Percentiles rank a stretch among this genome's conserved stretches.
Conservation (phyloP, 805 yeast genomes). For the Priceomyces fermenticarens region DNA sequence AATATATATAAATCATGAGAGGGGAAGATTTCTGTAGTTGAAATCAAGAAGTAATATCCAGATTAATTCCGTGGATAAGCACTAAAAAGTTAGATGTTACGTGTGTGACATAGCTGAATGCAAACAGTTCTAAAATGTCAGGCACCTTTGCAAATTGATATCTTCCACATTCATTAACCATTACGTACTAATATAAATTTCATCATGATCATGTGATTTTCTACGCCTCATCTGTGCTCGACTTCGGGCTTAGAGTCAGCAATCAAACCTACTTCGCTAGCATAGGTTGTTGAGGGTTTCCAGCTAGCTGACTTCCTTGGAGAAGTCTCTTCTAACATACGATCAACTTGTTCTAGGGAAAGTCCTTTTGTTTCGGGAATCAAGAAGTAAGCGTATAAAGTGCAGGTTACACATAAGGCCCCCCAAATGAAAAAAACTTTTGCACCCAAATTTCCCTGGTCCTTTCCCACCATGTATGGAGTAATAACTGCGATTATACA, state of each 20-base stretch:
- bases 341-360: conserved; percentile 41
- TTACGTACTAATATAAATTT: not conserved
- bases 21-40: no score
- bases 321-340: conserved; percentile 16
- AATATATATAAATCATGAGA: no score
- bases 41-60: no score
- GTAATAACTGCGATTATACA: conserved; percentile 17
- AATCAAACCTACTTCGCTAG: conserved; percentile 5
- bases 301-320: conserved; percentile 6
- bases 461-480: conserved; percentile 35
- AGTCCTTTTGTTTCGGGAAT: conserved; percentile 42
- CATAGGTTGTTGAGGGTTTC: conserved; percentile 4
- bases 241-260: conserved; percentile 1
- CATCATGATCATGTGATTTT: not conserved
- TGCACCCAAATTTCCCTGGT: conserved; percentile 37
- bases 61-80: no score
- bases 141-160: no score
- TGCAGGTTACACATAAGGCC: conserved; percentile 35
- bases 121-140: no score
- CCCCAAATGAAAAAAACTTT: conserved; percentile 45
- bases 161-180: not conserved
- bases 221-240: conserved; percentile 1
- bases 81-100: no score
- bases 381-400: conserved; percentile 27
- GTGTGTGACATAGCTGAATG: no score